These are phyloP conservation scores for Taphrina pruni DNA, from an alignment of 1,139 yeast genomes.

Conservation along the genomic window DNA sequence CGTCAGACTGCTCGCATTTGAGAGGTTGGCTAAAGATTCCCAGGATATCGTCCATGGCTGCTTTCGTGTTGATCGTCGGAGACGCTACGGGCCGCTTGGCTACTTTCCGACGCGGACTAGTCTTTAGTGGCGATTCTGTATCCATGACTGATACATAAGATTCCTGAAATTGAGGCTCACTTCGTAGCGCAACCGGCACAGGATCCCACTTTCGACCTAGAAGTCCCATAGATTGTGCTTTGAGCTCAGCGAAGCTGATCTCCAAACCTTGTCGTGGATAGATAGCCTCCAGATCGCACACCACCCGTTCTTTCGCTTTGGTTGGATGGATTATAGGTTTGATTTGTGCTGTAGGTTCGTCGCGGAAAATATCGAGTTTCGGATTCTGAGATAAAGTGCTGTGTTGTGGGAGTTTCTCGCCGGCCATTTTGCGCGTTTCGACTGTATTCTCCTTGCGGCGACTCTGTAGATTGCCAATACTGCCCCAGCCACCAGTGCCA, in stretches of 20 bases:
- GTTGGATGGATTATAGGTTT: background rate
- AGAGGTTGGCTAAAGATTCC: slow-evolving; percentile 77
- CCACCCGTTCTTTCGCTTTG: slow-evolving; percentile 68
- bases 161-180: slow-evolving; percentile 2
- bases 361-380: slow-evolving; percentile 26
- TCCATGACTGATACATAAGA: slow-evolving; percentile 39
- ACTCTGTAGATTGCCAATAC: slow-evolving; percentile 60
- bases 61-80: slow-evolving; percentile 79
- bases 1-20: slow-evolving; percentile 52
- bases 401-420: slow-evolving; percentile 55
- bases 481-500: slow-evolving; percentile 56
- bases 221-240: slow-evolving; percentile 58
- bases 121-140: slow-evolving; percentile 29
- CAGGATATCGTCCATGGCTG: slow-evolving; percentile 76
- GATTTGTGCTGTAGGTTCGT: slow-evolving; percentile 18
- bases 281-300: slow-evolving; percentile 58
- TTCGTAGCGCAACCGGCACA: background rate
- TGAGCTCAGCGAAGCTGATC: slow-evolving; percentile 66
- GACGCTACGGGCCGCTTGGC: slow-evolving; percentile 48
- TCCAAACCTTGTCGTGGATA: slow-evolving; percentile 61
- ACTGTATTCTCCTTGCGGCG: slow-evolving; percentile 70
- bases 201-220: slow-evolving; percentile 33
- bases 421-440: slow-evolving; percentile 54
- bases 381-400: background rate
- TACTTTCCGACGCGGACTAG: slow-evolving; percentile 7